Percentiles rank a stretch among this genome's conserved stretches.
Conservation (phyloP, 202 grass and related monocot species). For the Carex arenaria region DNA sequence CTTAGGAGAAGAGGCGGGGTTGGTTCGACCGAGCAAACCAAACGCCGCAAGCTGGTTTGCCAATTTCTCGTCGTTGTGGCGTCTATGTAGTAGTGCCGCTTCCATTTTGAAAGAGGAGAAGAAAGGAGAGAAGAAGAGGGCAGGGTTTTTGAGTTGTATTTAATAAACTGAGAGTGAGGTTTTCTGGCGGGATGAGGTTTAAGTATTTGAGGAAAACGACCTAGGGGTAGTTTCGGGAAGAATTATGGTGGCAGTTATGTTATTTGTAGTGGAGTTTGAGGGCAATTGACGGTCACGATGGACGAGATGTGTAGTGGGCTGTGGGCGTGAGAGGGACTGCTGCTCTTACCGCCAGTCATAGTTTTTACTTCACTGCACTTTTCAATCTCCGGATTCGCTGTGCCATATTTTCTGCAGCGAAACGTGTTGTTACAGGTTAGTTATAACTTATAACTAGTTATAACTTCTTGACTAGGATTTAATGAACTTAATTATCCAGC, state of each 20-base stretch:
- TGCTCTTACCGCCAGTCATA: not conserved
- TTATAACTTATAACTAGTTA: not conserved
- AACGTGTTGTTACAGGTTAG: not conserved
- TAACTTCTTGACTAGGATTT: not conserved
- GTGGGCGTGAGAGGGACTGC: slow-evolving; percentile 2
- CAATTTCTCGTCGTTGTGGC: slow-evolving; percentile 14
- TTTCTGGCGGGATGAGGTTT: slow-evolving; percentile 21
- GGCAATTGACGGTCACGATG: not conserved
- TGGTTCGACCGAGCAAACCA: slow-evolving; percentile 12
- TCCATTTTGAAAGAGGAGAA: not conserved
- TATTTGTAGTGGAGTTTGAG: not conserved
- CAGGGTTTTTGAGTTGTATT: not conserved
- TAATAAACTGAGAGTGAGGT: not conserved
- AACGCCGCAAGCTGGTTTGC: slow-evolving; percentile 15
- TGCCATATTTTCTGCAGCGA: not conserved
- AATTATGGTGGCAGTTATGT: not conserved
- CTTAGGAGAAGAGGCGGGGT: not conserved
- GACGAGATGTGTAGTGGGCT: not conserved
- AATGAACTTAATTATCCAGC: no score
- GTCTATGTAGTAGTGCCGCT: not conserved
- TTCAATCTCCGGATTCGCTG: not conserved
- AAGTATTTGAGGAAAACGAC: slow-evolving; percentile 8
- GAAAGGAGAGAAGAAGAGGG: not conserved
- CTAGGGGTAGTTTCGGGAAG: slow-evolving; percentile 12
- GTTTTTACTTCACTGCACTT: slow-evolving; percentile 6